Evolutionary conservation across 331 rosid genomes (phyloP).

Genomic region (Cucumis variabilis): DNA sequence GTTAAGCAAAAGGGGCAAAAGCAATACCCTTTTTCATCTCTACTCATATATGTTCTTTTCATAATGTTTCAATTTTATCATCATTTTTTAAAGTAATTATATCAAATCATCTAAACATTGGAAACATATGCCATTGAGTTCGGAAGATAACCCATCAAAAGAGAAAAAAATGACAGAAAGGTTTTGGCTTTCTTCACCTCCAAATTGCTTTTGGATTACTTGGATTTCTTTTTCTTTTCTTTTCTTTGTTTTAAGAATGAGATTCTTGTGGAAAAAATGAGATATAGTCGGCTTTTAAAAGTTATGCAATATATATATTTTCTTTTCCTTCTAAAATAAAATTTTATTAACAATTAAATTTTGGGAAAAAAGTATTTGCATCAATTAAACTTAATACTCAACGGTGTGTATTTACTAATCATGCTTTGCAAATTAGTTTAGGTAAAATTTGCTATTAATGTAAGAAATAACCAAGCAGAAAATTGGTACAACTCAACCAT

Average conservation of each 20-base stretch:
- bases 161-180: background rate
- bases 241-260: too few species aligned
- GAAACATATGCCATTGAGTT: background rate
- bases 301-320: background rate
- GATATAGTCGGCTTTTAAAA: background rate
- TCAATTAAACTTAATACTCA: too few species aligned
- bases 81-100: background rate
- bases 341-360: too few species aligned
- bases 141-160: background rate
- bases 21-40: background rate
- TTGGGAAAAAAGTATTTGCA: too few species aligned
- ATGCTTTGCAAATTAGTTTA: too few species aligned
- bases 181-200: background rate
- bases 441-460: too few species aligned
- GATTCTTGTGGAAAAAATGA: background rate
- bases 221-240: background rate
- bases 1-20: too few species aligned
- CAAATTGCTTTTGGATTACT: background rate
- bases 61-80: conserved; percentile 15
- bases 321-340: background rate
- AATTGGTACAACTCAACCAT: too few species aligned
- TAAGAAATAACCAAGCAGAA: too few species aligned
- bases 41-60: background rate
- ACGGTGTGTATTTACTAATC: too few species aligned
- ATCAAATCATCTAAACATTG: background rate